A percentile compares a stretch with the other conserved stretches of the same genome.
phyloP scores from a whole-genome alignment of 2,329 filamentous ascomycete genomes.

The Raffaelea arxii region DNA sequence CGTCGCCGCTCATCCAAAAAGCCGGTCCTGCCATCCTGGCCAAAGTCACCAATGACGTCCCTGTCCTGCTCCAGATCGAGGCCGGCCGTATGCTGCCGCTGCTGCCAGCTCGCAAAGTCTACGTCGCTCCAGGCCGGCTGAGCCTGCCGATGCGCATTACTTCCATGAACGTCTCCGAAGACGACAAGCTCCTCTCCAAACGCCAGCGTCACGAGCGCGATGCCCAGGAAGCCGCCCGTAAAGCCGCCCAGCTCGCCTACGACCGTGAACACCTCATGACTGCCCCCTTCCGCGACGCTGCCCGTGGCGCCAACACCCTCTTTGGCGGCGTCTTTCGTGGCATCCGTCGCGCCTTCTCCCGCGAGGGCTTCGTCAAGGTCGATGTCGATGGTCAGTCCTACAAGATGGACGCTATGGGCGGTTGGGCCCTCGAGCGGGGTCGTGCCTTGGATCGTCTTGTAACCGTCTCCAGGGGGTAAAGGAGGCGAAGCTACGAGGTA shows the following conservation, averaged over 20 bases:
- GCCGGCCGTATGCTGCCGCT: conserved; percentile 41
- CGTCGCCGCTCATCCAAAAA: too few species aligned
- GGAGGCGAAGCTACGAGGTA: too few species aligned
- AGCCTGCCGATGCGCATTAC: conserved; percentile 27
- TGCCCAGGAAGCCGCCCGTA: neutral
- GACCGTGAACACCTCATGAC: conserved; percentile 47
- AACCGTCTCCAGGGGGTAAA: too few species aligned
- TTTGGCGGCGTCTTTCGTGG: too few species aligned
- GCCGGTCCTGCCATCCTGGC: conserved; percentile 6
- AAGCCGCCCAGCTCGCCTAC: conserved; percentile 29
- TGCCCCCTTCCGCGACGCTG: conserved; percentile 43
- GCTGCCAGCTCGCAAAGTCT: conserved; percentile 31
- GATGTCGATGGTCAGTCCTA: conserved; percentile 34
- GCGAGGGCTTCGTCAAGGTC: conserved; percentile 46
- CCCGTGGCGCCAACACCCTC: conserved; percentile 25
- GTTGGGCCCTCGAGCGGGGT: conserved; percentile 50
- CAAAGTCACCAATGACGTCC: conserved; percentile 10
- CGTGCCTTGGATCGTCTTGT: conserved; percentile 47
- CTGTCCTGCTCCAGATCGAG: conserved; percentile 42
- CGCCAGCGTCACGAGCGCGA: conserved; percentile 1
- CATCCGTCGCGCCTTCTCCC: conserved; percentile 40
- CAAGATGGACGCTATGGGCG: conserved; percentile 48
- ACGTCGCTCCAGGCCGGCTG: conserved; percentile 26
- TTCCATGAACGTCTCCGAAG: too few species aligned
- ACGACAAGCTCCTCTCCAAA: too few species aligned